Conservation (phyloP, 1,284 basidiomycete species). For the Vanrija sp. region DNA sequence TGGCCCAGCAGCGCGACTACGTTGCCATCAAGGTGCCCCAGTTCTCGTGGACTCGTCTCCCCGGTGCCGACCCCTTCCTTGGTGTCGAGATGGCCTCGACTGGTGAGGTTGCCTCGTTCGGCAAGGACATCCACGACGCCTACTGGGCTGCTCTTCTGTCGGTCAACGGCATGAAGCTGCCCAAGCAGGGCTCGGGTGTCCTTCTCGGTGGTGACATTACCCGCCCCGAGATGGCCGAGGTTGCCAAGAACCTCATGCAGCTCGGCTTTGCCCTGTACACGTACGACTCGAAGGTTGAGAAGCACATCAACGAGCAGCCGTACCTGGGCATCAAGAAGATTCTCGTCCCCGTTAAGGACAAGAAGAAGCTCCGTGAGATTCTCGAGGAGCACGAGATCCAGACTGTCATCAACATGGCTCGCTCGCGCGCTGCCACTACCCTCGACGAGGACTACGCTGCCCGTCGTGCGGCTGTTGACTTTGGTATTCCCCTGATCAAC, state of each 20-base stretch:
- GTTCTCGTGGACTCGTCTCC: slow-evolving; percentile 95
- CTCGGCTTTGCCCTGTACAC: slow-evolving; percentile 89
- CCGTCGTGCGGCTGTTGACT: slow-evolving; percentile 84
- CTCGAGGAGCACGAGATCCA: slow-evolving; percentile 90
- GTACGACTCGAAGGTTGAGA: slow-evolving; percentile 78
- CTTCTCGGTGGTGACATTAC: slow-evolving; percentile 72
- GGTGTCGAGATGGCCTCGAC: slow-evolving; percentile 99
- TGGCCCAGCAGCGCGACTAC: slow-evolving; percentile 87
- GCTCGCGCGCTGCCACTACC: slow-evolving; percentile 69
- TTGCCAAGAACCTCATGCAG: slow-evolving; percentile 92
- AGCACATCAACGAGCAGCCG: slow-evolving; percentile 74
- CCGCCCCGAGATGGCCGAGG: slow-evolving; percentile 67
- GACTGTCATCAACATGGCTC: slow-evolving; percentile 90
- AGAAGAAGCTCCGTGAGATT: slow-evolving; percentile 80
- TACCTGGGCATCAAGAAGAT: slow-evolving; percentile 76
- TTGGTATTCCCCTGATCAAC: slow-evolving; percentile 78
- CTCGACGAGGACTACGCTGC: slow-evolving; percentile 97
- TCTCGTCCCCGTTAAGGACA: slow-evolving; percentile 95
- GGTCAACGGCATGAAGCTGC: slow-evolving; percentile 63
- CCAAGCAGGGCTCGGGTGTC: slow-evolving; percentile 57
- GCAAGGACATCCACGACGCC: slow-evolving; percentile 88
- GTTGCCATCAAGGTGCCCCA: slow-evolving; percentile 97
- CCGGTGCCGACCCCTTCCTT: slow-evolving; percentile 86
- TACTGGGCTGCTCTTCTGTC: slow-evolving; percentile 94
- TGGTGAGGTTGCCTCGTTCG: slow-evolving; percentile 97